Base-by-base conservation (phyloP, 768 basidiomycete genomes). In the Lactifluus volemus region DNA sequence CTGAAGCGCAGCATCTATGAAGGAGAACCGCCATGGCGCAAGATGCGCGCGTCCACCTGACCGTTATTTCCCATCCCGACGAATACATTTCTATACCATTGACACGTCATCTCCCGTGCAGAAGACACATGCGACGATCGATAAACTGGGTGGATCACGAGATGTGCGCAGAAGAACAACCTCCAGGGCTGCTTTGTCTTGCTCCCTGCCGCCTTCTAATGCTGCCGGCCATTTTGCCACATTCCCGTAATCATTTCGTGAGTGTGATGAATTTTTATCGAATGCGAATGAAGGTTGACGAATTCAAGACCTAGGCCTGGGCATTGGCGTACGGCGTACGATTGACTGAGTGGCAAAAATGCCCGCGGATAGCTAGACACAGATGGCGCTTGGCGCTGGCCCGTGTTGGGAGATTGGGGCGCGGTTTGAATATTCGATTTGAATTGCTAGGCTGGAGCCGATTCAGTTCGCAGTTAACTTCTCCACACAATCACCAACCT, bases 381-480 rank as follows among this genome's bases (percentile, higher is more conserved):
- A 73, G 75, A 79, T 2, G 85, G 88, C 42, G 95, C 95, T 4
- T 98, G 90, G 78, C 94, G 94, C 50, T 90, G 93, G 4, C 75
- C 95, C 56, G 92, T 86, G 0, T 79, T 93, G 45, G 84, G 25
- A 25, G 25, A 25, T 95, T 1, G 85, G 85, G 52, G 89, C 90
- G 51, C 95, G 93, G 92, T 94, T 70, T 95, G 92, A 90, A 83
- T 83, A n/a, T 25, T 25, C 78, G 92, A 58, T 75, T 92, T 59
- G 94, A 98, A 74, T 79, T 86, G 64, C 74, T 92, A 11, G 89
- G 86, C 4, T 97, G 95, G 95, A 84, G 93, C 70, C 91, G 88
- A 49, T 25, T 25, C 25, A 25, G 25, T 77, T 95, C 25, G 81
- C 88, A 74, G 92, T 89, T 68, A 64, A 79, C 74, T 8, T 15